These are phyloP conservation scores for Annona cherimola DNA, from an alignment of 164 flowering plant genomes.

Conservation along the genomic window DNA sequence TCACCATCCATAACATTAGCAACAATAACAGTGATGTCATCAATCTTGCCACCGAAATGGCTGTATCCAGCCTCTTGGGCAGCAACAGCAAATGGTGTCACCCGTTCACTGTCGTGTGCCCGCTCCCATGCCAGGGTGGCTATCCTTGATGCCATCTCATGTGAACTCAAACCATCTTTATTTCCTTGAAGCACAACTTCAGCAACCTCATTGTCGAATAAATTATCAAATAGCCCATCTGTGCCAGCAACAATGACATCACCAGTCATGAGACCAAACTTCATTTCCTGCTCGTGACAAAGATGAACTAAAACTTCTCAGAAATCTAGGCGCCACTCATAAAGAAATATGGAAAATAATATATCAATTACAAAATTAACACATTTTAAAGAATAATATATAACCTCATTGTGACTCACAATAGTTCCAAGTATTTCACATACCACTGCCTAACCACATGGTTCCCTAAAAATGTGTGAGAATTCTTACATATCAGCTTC, in stretches of 20 bases:
- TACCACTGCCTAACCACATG: too few species aligned
- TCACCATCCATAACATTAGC: not conserved
- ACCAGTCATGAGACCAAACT: not conserved
- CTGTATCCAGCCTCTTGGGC: conserved; percentile 9
- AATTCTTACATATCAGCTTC: too few species aligned
- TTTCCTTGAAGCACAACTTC: not conserved
- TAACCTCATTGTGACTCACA: too few species aligned
- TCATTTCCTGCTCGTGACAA: not conserved
- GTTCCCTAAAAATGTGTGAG: too few species aligned
- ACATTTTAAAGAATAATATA: too few species aligned
- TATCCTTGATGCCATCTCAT: conserved; percentile 11
- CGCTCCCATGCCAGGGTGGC: conserved; percentile 14
- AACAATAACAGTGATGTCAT: conserved; percentile 27
- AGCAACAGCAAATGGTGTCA: conserved; percentile 13
- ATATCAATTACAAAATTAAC: too few species aligned
- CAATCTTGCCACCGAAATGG: conserved; percentile 21
- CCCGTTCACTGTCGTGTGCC: not conserved
- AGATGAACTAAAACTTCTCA: not conserved
- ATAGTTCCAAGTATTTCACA: too few species aligned
- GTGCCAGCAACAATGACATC: conserved; percentile 14
- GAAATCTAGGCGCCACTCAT: not conserved
- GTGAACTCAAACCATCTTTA: not conserved
- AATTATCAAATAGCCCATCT: conserved; percentile 23
- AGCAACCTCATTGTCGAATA: conserved; percentile 12
- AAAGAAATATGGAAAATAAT: not conserved